Base-by-base conservation (phyloP, 169 alveolate genomes). In the Cryptosporidium ubiquitum region DNA sequence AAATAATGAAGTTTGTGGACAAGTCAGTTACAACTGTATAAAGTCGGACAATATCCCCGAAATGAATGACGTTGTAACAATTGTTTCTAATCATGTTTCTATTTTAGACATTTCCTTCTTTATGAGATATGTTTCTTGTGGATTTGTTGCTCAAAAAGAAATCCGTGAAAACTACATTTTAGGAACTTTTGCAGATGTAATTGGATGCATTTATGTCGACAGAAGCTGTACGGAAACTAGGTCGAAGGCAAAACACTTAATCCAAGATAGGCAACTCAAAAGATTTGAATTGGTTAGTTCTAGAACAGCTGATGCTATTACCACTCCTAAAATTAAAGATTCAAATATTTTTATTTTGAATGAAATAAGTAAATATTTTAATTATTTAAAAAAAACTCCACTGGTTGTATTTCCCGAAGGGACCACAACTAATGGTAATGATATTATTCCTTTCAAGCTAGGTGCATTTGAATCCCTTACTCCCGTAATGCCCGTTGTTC, bases 371-470 rank as follows among this genome's bases (percentile, higher is more conserved):
- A 23, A 91, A 85, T n/a, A 79, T 84, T 64, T 58, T 60, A 73
- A 40, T 33, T 52, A 69, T 74, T 3, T 73, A 84, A 35, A 84
- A 51, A 64, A 73, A 29, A 10, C 84, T 26, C 89, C 93, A 20
- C 73, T 94, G 18, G 85, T 84, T n/a, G 42, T 94, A 1, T 94
- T 95, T 68, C 96, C 97, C 12, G 97, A 95, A 86, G 97, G 96
- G 42, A 93, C 95, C 0, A 94, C 97, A n/a, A 73, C 96, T 10
- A 93, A 93, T 79, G 96, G 96, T 14, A 85, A 73, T 33, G 79
- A 85, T 61, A 68, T 94, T 18, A 37, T 93, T 16, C 91, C 73
- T 40, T 95, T 95, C 84, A 93, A 94, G 75, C 92, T 57, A 91
- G 97, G 97, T 29, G 96, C 95, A 14, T 95, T 95, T 86, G 69